Evolutionary conservation across 1,284 basidiomycete species (phyloP).

Genomic region (Ceratobasidium theobromae): DNA sequence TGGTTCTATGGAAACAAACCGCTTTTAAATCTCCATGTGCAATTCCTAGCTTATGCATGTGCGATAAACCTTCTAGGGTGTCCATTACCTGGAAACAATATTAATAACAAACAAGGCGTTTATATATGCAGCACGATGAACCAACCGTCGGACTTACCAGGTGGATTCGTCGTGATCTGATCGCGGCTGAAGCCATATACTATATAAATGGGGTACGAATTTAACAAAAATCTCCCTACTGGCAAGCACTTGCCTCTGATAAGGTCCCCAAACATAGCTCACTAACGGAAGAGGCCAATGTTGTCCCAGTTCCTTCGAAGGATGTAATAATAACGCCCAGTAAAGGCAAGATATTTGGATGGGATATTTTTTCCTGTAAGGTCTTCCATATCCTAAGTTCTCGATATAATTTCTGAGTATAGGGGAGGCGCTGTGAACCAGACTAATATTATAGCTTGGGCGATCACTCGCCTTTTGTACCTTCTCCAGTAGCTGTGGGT

Average conservation of each 20-base stretch:
- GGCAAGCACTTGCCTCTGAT: neutral
- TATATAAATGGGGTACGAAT: neutral
- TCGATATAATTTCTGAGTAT: neutral
- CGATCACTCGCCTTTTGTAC: neutral
- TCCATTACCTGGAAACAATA: neutral
- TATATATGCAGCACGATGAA: too few relatives aligned
- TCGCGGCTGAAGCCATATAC: neutral
- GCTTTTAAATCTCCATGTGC: slow-evolving; percentile 7
- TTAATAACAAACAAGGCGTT: neutral
- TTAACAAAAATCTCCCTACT: neutral
- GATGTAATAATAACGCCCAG: neutral
- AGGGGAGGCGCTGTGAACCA: neutral
- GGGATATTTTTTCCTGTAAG: neutral
- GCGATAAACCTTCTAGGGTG: neutral
- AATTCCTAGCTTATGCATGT: slow-evolving; percentile 5
- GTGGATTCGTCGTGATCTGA: neutral
- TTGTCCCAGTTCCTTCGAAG: neutral
- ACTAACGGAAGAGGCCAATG: neutral
- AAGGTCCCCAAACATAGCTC: slow-evolving; percentile 1
- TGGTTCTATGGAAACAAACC: neutral
- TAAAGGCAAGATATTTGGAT: slow-evolving; percentile 2
- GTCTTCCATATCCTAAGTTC: slow-evolving; percentile 10
- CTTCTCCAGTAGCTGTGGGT: neutral
- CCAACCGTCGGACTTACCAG: neutral
- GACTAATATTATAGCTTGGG: neutral